Conservation (phyloP, 2,329 filamentous ascomycete species). For the Botrytis porri region DNA sequence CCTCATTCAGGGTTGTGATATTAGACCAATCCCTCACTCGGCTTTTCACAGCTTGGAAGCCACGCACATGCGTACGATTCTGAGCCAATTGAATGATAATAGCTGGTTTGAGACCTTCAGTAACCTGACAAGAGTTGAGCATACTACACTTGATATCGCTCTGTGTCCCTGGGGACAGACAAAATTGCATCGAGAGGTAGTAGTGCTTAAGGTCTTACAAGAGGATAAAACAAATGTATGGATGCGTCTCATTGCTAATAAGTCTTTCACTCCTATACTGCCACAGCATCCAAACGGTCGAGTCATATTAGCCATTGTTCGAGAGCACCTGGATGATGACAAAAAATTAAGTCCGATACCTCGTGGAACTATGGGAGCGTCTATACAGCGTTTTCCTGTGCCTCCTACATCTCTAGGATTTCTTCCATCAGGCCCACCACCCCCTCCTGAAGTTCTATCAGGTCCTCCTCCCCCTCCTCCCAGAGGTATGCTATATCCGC, state of each 20-base stretch:
- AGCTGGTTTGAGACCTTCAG: conserved; percentile 34
- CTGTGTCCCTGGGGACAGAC: conserved; percentile 15
- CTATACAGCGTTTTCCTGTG: neutral
- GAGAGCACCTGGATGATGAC: conserved; percentile 29
- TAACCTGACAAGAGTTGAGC: conserved; percentile 23
- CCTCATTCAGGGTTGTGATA: conserved; percentile 25
- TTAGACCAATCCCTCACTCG: conserved; percentile 31
- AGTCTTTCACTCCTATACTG: conserved; percentile 1
- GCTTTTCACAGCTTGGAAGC: conserved; percentile 33
- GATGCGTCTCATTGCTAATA: conserved; percentile 24
- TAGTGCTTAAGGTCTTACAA: conserved; percentile 32
- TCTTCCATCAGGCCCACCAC: neutral
- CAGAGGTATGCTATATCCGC: neutral
- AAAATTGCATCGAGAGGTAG: conserved; percentile 24
- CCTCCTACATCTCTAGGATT: neutral
- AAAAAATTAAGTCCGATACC: conserved; percentile 13
- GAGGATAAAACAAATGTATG: conserved; percentile 28
- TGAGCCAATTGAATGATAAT: conserved; percentile 31
- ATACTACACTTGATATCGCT: conserved; percentile 21
- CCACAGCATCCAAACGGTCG: conserved; percentile 18
- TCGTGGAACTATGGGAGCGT: neutral
- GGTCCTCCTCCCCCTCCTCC: neutral
- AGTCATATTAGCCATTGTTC: conserved; percentile 31
- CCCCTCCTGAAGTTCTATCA: neutral
- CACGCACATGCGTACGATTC: conserved; percentile 34